Percentiles rank a stretch among this genome's conserved stretches.
Evolutionary conservation across 2,329 filamentous ascomycete species (phyloP).

Genomic region (Sarocladium brachiariae): DNA sequence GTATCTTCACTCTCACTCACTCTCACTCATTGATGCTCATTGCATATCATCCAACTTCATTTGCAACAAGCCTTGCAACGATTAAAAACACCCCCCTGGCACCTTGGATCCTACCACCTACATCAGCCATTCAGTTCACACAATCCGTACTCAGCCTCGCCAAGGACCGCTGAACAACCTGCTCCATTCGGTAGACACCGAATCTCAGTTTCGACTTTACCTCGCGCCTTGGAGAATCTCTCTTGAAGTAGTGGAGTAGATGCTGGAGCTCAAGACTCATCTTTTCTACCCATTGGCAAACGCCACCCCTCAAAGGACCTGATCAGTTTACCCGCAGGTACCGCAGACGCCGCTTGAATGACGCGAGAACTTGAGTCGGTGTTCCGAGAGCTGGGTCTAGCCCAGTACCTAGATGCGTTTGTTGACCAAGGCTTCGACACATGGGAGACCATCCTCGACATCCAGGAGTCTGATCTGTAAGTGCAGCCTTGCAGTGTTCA

Average conservation of each 20-base stretch:
- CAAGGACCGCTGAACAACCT: too few species aligned
- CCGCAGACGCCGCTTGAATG: slow-evolving; percentile 24
- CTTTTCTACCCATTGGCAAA: background rate
- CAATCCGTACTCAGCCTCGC: too few species aligned
- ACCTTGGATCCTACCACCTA: background rate
- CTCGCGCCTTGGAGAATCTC: background rate
- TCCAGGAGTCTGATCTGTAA: slow-evolving; percentile 77
- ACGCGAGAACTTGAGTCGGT: slow-evolving; percentile 56
- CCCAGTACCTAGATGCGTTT: slow-evolving; percentile 68
- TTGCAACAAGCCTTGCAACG: background rate
- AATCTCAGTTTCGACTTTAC: background rate
- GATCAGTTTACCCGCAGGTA: slow-evolving; percentile 1
- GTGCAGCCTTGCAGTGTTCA: slow-evolving; percentile 22
- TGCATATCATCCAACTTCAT: background rate
- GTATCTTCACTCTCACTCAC: background rate
- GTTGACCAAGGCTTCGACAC: slow-evolving; percentile 76
- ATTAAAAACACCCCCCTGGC: background rate
- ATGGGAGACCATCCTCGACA: slow-evolving; percentile 77
- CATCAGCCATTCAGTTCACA: background rate
- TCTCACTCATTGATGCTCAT: background rate
- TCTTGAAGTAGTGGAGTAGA: slow-evolving; percentile 6
- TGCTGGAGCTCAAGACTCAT: background rate
- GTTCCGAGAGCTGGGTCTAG: slow-evolving; percentile 69
- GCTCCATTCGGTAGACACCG: too few species aligned
- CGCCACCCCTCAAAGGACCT: background rate